These are phyloP conservation scores for Phialophora expanda DNA, from an alignment of 2,329 filamentous ascomycete genomes.

Conservation along the genomic window DNA sequence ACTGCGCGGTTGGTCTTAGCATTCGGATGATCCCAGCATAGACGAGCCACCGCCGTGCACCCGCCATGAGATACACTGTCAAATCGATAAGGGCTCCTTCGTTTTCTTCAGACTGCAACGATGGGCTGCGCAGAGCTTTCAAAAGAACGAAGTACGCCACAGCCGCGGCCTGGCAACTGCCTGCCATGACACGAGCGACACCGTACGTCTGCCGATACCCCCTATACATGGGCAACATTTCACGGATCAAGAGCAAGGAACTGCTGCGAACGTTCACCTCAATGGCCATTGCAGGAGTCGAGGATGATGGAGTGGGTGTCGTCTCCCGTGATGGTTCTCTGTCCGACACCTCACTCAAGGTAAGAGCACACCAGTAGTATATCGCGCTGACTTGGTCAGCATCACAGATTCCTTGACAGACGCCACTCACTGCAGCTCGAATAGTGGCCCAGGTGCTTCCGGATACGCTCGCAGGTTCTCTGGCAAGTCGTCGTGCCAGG, in stretches of 20 bases:
- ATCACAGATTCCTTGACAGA: not conserved
- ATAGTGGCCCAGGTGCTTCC: conserved; percentile 8
- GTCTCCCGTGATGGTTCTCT: not conserved
- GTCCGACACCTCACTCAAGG: conserved; percentile 14
- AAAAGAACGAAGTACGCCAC: conserved; percentile 12
- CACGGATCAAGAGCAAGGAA: conserved; percentile 15
- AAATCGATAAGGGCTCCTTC: conserved; percentile 11
- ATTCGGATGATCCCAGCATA: conserved; percentile 15
- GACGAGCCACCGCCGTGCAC: conserved; percentile 15
- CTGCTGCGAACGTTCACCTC: conserved; percentile 6
- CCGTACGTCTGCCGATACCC: conserved; percentile 11
- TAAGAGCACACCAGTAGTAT: conserved; percentile 13
- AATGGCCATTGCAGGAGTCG: not conserved
- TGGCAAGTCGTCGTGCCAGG: conserved; percentile 8
- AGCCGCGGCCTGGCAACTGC: conserved; percentile 15
- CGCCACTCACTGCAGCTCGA: conserved; percentile 14
- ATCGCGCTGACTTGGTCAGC: conserved; percentile 1
- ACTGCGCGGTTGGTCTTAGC: conserved; percentile 14
- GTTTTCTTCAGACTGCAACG: conserved; percentile 5
- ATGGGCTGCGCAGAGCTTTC: conserved; percentile 8
- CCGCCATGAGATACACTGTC: conserved; percentile 13
- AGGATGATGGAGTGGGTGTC: not conserved
- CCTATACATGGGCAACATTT: conserved; percentile 13
- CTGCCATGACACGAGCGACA: conserved; percentile 14
- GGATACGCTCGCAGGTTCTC: not conserved